These are phyloP conservation scores for Mycena floridula DNA, from an alignment of 768 basidiomycete genomes.

Conservation along the genomic window DNA sequence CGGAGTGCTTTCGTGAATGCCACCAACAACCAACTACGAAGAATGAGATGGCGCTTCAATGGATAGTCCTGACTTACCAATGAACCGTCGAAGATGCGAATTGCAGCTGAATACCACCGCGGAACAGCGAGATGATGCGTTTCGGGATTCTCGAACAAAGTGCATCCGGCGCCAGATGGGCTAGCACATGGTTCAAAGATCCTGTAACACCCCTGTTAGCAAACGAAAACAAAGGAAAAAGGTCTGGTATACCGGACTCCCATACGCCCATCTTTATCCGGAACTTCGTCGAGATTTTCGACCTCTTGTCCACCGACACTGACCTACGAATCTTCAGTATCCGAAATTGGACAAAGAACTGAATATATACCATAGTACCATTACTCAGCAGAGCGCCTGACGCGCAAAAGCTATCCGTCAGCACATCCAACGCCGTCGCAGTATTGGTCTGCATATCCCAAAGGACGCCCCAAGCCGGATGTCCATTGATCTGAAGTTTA, in stretches of 20 bases:
- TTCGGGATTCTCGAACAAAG: conserved; percentile 16
- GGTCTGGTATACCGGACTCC: too few relatives aligned
- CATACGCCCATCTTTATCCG: conserved; percentile 12
- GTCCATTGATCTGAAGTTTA: conserved; percentile 37
- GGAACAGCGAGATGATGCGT: conserved; percentile 12
- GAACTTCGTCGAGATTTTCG: conserved; percentile 22
- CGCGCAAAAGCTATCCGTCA: conserved; percentile 61
- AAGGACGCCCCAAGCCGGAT: conserved; percentile 18
- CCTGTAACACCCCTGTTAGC: too few relatives aligned
- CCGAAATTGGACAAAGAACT: neutral
- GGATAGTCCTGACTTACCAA: too few relatives aligned
- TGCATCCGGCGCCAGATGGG: conserved; percentile 15
- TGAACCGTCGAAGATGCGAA: conserved; percentile 14
- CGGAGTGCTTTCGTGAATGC: conserved; percentile 28
- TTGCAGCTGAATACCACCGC: conserved; percentile 19
- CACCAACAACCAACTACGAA: conserved; percentile 28
- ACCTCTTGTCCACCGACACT: conserved; percentile 48
- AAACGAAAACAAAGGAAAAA: too few relatives aligned
- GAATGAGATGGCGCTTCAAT: conserved; percentile 4
- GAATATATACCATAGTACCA: conserved; percentile 44
- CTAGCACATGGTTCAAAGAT: conserved; percentile 18
- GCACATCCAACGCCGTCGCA: conserved; percentile 1
- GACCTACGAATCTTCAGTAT: conserved; percentile 6
- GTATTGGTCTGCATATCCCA: conserved; percentile 15
- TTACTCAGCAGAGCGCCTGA: conserved; percentile 43